Evolutionary conservation across 192 early-diverging fungal species (phyloP), one percentile per base, ranked within the genome.

Genomic region (Coemansia sp.): DNA sequence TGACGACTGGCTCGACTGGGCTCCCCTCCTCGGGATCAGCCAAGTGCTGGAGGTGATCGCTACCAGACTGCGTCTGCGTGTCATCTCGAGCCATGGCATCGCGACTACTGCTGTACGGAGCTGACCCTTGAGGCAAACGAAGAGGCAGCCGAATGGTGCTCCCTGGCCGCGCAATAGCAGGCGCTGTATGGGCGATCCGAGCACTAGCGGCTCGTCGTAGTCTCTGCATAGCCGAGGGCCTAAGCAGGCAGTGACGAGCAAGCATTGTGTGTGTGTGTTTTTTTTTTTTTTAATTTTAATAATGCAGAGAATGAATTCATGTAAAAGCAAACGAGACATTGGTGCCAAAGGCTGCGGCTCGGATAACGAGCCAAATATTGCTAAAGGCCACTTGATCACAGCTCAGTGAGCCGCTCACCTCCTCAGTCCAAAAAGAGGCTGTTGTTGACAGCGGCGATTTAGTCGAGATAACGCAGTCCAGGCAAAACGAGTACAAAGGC

Each of bases 1-100:
- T 73, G 22, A 78, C 55, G 15, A 13, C 38, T 11, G 61, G 61
- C 4, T 33, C 57, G 29, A 33, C 15, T 7, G 57, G 31, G 57
- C 31, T 33, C 16, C 20, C 55, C 31, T 58, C 57, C 31, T 60
- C 31, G 1, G 57, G 57, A 33, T 34, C 29, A 16, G 27, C 29
- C 13, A 33, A 36, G 29, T 33, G 13, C 57, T 60, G 57, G 15
- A 18, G 57, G 16, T 15, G 3, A 18, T 16, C 31, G 57, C 31
- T 60, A 34, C 16, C 57, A 3, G 57, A 34, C 31, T 31, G 57
- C 31, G 31, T 24, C 15, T 8, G 15, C 33, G 31, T 34, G 29
- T 60, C 31, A 18, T 34, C 31, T 4, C 57, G 29, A 36, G 33
- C 57, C 31, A 34, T 60, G 57, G 33, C 33, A 33, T 60, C 31